Percentiles rank a stretch among this genome's conserved stretches.
Conservation (phyloP, 2,329 filamentous ascomycete genomes). For the Byssothecium circinans region DNA sequence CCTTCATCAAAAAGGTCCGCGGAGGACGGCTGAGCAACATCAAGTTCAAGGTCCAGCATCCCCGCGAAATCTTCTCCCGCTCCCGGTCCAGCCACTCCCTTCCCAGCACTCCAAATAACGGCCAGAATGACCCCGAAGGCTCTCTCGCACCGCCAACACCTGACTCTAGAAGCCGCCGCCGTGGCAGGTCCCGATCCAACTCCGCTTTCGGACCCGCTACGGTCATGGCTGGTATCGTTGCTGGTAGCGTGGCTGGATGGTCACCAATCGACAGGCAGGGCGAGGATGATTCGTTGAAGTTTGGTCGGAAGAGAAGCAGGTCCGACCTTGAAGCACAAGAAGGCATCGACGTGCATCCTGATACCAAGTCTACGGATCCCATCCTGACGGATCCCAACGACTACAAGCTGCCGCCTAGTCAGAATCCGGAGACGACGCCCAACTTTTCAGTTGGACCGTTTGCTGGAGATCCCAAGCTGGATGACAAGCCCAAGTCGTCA, state of each 20-base stretch:
- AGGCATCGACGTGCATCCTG: conserved; percentile 53
- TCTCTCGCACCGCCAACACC: conserved; percentile 52
- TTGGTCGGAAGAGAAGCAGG: conserved; percentile 35
- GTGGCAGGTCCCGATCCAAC: conserved; percentile 68
- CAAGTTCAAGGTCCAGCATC: conserved; percentile 76
- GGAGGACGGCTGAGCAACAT: conserved; percentile 80
- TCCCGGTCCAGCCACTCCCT: conserved; percentile 63
- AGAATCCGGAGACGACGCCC: conserved; percentile 49
- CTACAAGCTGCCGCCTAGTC: conserved; percentile 47
- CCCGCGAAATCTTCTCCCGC: conserved; percentile 68
- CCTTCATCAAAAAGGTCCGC: conserved; percentile 77
- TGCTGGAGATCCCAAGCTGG: conserved; percentile 42
- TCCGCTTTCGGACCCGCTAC: conserved; percentile 74
- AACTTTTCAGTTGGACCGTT: conserved; percentile 48
- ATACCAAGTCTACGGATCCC: conserved; percentile 52
- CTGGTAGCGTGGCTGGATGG: conserved; percentile 76
- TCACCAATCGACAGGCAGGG: conserved; percentile 64
- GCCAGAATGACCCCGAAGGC: conserved; percentile 40
- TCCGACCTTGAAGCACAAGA: conserved; percentile 48
- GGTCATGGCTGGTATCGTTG: conserved; percentile 82
- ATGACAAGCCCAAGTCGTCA: conserved; percentile 18
- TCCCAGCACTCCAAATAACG: conserved; percentile 64
- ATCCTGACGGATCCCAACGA: conserved; percentile 49
- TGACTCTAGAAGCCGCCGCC: conserved; percentile 59
- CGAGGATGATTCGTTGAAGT: conserved; percentile 47